A percentile compares a stretch with the other conserved stretches of the same genome.
Conservation (phyloP, 345 rosid species). For the Alliaria petiolata region DNA sequence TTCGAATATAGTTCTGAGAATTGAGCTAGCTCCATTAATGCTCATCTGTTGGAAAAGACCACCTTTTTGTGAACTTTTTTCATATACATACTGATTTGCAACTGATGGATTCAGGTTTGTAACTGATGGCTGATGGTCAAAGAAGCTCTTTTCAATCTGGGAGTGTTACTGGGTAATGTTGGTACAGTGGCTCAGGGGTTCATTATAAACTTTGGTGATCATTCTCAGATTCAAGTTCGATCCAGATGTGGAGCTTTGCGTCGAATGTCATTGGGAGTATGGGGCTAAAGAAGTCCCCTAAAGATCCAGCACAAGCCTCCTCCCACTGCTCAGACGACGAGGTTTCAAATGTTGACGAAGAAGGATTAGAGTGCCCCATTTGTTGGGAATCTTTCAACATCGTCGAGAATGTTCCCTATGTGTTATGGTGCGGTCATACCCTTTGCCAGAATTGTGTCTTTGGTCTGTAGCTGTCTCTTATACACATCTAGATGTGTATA, state of each 20-base stretch:
- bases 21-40: neutral
- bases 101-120: neutral
- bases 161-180: slow-evolving; percentile 9
- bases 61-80: neutral
- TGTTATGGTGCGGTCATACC: slow-evolving; percentile 71
- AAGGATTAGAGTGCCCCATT: slow-evolving; percentile 63
- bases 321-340: slow-evolving; percentile 63
- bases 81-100: neutral
- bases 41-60: neutral
- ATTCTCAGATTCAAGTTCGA: neutral
- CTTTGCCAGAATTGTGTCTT: slow-evolving; percentile 63
- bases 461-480: slow-evolving; percentile 28
- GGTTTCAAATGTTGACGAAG: slow-evolving; percentile 34
- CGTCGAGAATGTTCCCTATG: slow-evolving; percentile 69
- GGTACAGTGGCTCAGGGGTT: slow-evolving; percentile 2
- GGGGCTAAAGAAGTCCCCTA: slow-evolving; percentile 31
- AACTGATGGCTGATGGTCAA: neutral
- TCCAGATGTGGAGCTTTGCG: slow-evolving; percentile 46
- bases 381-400: slow-evolving; percentile 73
- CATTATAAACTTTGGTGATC: neutral
- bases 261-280: slow-evolving; percentile 34
- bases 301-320: slow-evolving; percentile 21
- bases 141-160: neutral
- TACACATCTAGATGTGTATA: neutral
- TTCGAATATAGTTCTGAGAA: neutral